A percentile compares a stretch with the other conserved stretches of the same genome.
phyloP scores from a whole-genome alignment of 2,329 filamentous ascomycete species.

The Periconia sp. region DNA sequence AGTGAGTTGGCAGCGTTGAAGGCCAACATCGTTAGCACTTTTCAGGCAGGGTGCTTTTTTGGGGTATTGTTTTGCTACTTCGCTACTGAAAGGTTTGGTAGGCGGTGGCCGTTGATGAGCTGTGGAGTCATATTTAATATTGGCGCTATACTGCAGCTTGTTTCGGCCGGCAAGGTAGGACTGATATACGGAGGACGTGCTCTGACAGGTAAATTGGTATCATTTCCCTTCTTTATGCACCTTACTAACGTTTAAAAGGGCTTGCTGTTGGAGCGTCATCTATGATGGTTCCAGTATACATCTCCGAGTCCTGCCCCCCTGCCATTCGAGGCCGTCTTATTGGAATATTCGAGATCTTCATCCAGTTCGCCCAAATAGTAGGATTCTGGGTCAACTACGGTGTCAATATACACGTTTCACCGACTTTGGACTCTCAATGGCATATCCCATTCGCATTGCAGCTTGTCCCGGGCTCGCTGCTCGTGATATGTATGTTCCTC shows the following conservation, averaged over 20 bases:
- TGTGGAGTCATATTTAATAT: slow-evolving; percentile 48
- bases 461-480: slow-evolving; percentile 43
- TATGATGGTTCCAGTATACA: slow-evolving; percentile 43
- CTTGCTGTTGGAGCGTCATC: slow-evolving; percentile 42
- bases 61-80: slow-evolving; percentile 46
- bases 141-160: slow-evolving; percentile 43
- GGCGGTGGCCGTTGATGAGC: slow-evolving; percentile 52
- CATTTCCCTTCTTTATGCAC: no score
- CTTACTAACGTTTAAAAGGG: no score
- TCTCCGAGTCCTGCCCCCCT: slow-evolving; percentile 54
- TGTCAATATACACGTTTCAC: slow-evolving; percentile 44
- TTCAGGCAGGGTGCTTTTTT: slow-evolving; percentile 43
- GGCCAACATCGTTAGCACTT: slow-evolving; percentile 43
- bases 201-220: slow-evolving; percentile 26
- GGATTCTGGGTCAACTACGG: slow-evolving; percentile 49
- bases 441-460: slow-evolving; percentile 60
- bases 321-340: slow-evolving; percentile 66
- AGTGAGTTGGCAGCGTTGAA: slow-evolving; percentile 39
- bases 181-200: slow-evolving; percentile 42
- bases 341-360: slow-evolving; percentile 67
- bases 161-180: slow-evolving; percentile 29
- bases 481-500: slow-evolving; percentile 39
- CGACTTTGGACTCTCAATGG: slow-evolving; percentile 58
- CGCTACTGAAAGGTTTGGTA: slow-evolving; percentile 53
- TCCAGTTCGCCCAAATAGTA: slow-evolving; percentile 60